Conservation (phyloP, 805 yeast species). For the Blastobotrys robertii region DNA sequence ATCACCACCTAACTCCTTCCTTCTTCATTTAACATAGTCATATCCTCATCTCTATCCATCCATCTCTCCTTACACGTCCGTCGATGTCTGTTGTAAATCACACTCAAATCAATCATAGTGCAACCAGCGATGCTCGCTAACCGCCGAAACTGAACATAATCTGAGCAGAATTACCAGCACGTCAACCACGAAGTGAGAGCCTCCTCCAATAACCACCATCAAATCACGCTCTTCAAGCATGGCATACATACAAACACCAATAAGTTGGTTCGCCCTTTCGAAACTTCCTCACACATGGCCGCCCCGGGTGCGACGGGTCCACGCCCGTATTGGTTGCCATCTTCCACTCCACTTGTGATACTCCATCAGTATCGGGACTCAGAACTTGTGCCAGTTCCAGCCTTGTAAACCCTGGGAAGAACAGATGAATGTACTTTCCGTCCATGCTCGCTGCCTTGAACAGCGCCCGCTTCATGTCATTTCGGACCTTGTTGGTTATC, state of each 20-base stretch:
- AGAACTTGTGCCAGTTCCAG: conserved; percentile 1
- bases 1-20: too few species aligned
- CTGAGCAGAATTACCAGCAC: too few species aligned
- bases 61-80: too few species aligned
- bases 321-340: conserved; percentile 20
- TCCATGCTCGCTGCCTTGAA: conserved; percentile 34
- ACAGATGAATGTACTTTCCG: conserved; percentile 32
- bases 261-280: conserved; percentile 74
- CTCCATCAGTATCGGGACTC: background rate
- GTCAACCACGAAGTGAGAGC: too few species aligned
- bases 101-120: too few species aligned
- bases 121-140: too few species aligned
- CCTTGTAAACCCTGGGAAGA: conserved; percentile 28
- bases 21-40: too few species aligned
- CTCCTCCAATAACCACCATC: too few species aligned
- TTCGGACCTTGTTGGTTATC: conserved; percentile 19
- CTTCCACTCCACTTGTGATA: conserved; percentile 11
- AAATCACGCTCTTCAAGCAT: too few species aligned
- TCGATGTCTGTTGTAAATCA: too few species aligned
- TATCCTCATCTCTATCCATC: too few species aligned
- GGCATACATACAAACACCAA: conserved; percentile 43
- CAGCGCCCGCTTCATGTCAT: conserved; percentile 32
- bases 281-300: conserved; percentile 68
- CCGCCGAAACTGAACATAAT: too few species aligned
- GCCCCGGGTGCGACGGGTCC: conserved; percentile 41